Base-by-base conservation (phyloP, 129 eudicot genomes). In the Lactuca sativa region DNA sequence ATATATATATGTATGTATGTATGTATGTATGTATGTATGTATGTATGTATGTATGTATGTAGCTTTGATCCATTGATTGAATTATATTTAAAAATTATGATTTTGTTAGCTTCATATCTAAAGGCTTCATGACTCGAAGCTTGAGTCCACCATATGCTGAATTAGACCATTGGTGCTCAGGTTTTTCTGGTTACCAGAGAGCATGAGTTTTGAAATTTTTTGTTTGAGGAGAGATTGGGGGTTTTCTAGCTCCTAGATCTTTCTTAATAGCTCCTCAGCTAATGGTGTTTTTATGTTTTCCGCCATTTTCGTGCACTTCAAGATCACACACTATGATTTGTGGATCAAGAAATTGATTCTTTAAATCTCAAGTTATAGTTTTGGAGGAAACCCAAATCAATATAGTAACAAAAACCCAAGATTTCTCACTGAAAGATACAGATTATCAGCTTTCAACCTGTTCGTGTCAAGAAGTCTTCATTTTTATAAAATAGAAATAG, bases 1-100 rank as follows among this genome's bases (percentile, higher is more conserved):
- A n/a, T n/a, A n/a, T n/a, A n/a, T n/a, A n/a, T n/a, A n/a, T n/a
- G n/a, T n/a, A n/a, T n/a, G 1, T 18, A 18, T 18, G 1, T 18
- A 18, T 18, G 1, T 18, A 18, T 18, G 1, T 18, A 18, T 18
- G 1, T 18, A 18, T 18, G 1, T 18, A 18, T 18, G 1, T 18
- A 18, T 18, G 1, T 18, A 18, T 18, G 1, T 18, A 18, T 18
- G 33, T 66, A 75, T 74, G 88, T 78, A 73, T 79, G 85, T 72
- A 83, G 1, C 90, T 40, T 41, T 85, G 97, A 55, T 90, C 97
- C 95, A 91, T 85, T 16, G 95, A 88, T 74, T 91, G 90, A 83
- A 91, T 43, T 71, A 90, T 79, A 56, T 83, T 85, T 74, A 85
- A 73, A 77, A 79, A 90, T 86, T 81, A 90, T 56, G 73, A 67